Conservation (phyloP, 805 yeast genomes). For the Isabelozyma heimii region DNA sequence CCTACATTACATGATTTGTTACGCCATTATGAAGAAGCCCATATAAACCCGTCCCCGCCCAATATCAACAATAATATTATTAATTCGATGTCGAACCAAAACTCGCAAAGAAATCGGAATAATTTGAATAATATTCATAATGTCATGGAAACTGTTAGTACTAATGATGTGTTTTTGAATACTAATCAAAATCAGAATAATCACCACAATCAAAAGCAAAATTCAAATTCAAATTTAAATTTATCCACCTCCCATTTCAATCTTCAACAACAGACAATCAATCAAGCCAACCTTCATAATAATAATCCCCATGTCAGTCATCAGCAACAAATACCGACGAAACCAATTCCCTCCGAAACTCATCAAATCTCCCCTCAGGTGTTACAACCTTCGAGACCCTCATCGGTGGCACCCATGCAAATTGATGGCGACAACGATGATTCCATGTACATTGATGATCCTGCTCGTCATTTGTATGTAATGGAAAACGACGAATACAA, state of each 20-base stretch:
- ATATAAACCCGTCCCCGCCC: constrained; percentile 62
- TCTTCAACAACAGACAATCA: constrained; percentile 20
- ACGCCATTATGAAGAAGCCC: constrained; percentile 95
- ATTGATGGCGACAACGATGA: constrained; percentile 50
- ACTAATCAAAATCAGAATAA: constrained; percentile 27
- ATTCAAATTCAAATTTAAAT: constrained; percentile 11
- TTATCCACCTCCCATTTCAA: constrained; percentile 18
- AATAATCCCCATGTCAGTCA: constrained; percentile 5
- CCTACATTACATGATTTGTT: constrained; percentile 93
- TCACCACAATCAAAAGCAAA: constrained; percentile 1
- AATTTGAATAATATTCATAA: constrained; percentile 48
- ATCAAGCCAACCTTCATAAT: constrained; percentile 10
- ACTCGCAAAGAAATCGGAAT: constrained; percentile 26
- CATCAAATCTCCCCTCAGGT: constrained; percentile 15
- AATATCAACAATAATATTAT: constrained; percentile 29
- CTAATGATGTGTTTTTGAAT: constrained; percentile 84
- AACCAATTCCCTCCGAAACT: constrained; percentile 6
- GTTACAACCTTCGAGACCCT: constrained; percentile 7
- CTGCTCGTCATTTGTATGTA: constrained; percentile 90
- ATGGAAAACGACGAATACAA: constrained; percentile 89
- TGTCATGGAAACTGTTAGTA: constrained; percentile 82
- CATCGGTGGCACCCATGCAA: constrained; percentile 32
- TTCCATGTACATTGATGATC: constrained; percentile 90
- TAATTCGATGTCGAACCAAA: constrained; percentile 10
- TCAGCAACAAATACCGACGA: neutral